A percentile compares a stretch with the other conserved stretches of the same genome.
phyloP scores from a whole-genome alignment of 176 grass and related monocot genomes.

The Oryza australiensis region DNA sequence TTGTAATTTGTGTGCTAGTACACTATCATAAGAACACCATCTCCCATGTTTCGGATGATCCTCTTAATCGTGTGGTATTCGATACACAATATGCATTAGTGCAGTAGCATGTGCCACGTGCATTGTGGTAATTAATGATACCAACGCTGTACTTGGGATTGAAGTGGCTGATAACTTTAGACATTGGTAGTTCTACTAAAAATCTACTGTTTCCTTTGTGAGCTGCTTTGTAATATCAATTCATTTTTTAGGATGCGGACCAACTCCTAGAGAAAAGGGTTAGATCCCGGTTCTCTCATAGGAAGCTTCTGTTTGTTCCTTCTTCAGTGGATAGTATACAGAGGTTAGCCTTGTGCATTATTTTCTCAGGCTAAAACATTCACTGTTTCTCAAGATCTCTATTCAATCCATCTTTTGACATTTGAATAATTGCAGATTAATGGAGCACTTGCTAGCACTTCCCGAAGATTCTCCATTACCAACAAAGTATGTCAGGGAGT shows the following conservation, averaged over 20 bases:
- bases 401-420: slow-evolving; percentile 25
- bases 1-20: slow-evolving; percentile 19
- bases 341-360: slow-evolving; percentile 39
- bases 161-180: background rate
- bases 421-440: slow-evolving; percentile 52
- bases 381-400: slow-evolving; percentile 11
- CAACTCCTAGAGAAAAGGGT: slow-evolving; percentile 96
- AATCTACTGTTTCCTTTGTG: slow-evolving; percentile 12
- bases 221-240: background rate
- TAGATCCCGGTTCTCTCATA: slow-evolving; percentile 86
- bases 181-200: background rate
- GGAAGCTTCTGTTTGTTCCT: slow-evolving; percentile 85
- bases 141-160: slow-evolving; percentile 5
- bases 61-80: background rate
- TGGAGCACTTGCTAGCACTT: slow-evolving; percentile 73
- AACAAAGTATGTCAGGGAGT: slow-evolving; percentile 63
- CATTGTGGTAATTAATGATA: slow-evolving; percentile 14
- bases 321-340: slow-evolving; percentile 62
- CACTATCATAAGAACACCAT: background rate
- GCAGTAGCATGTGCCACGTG: slow-evolving; percentile 1
- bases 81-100: background rate
- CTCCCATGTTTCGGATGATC: background rate
- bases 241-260: slow-evolving; percentile 76
- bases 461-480: slow-evolving; percentile 48
- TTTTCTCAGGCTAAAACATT: slow-evolving; percentile 19